These are phyloP conservation scores for Narthecium ossifragum DNA, from an alignment of 106 monocot species.

Conservation along the genomic window DNA sequence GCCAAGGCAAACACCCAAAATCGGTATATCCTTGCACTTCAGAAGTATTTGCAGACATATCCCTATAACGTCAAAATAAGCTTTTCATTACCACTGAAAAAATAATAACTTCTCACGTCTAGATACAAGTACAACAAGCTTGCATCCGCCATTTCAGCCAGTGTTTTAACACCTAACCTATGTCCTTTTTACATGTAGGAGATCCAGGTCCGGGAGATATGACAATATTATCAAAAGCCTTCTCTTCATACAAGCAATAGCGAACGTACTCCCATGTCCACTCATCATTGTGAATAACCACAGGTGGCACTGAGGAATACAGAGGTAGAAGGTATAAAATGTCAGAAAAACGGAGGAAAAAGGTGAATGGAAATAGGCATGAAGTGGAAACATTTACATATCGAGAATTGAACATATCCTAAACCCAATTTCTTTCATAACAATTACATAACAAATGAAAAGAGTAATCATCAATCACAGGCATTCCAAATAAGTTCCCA, in stretches of 20 bases:
- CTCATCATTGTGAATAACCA: conserved; percentile 90
- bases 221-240: conserved; percentile 90
- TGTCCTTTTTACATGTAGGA: conserved; percentile 59
- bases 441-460: too few species aligned
- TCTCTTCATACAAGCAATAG: conserved; percentile 43
- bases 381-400: too few species aligned
- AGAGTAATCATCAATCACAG: too few species aligned
- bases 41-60: conserved; percentile 66
- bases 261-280: conserved; percentile 72
- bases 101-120: too few species aligned
- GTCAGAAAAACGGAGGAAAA: conserved; percentile 1
- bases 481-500: too few species aligned
- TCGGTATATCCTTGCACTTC: conserved; percentile 78
- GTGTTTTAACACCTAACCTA: conserved; percentile 36
- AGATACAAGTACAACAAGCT: neutral
- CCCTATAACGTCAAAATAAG: conserved; percentile 32
- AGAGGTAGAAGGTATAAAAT: neutral
- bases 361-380: too few species aligned
- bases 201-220: conserved; percentile 98
- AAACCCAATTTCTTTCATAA: too few species aligned
- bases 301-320: conserved; percentile 63
- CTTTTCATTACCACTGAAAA: neutral
- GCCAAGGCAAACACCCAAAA: conserved; percentile 96
- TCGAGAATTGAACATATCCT: too few species aligned
- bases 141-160: neutral